A percentile compares a stretch with the other conserved stretches of the same genome.
Evolutionary conservation across 495 filamentous ascomycete species (phyloP).

Genomic region (Aspergillus hancockii): DNA sequence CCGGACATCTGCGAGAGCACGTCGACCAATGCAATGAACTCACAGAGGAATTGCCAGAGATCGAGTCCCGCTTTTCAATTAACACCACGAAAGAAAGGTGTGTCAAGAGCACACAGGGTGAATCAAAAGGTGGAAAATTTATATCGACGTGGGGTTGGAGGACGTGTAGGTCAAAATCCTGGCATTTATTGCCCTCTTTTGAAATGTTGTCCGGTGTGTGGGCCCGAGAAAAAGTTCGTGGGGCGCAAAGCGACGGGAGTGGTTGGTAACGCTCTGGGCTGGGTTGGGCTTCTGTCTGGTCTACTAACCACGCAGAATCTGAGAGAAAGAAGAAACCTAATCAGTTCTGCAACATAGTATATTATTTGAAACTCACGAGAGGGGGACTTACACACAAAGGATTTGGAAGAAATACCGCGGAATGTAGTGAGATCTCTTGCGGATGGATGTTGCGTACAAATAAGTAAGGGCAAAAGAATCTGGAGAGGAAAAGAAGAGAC

Average conservation of each 20-base stretch:
- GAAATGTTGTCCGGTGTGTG: constrained; percentile 16
- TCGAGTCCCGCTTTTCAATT: not conserved
- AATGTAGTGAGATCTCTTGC: not conserved
- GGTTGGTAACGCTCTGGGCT: too few species aligned
- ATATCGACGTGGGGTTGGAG: constrained; percentile 12
- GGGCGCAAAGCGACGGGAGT: constrained; percentile 10
- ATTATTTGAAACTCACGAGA: too few species aligned
- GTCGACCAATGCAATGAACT: not conserved
- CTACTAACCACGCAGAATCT: not conserved
- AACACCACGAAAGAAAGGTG: not conserved
- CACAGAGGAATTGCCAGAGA: constrained; percentile 12
- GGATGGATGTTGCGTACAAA: not conserved
- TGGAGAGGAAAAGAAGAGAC: not conserved
- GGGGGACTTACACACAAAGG: too few species aligned
- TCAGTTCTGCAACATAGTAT: too few species aligned
- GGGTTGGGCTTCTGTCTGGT: not conserved
- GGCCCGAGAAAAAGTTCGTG: constrained; percentile 21
- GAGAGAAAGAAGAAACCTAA: not conserved
- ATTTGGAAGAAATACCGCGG: not conserved
- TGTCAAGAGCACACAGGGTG: not conserved
- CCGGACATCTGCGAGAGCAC: constrained; percentile 38
- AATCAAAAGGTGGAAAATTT: not conserved
- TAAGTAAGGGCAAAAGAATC: not conserved
- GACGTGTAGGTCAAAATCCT: not conserved
- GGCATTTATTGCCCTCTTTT: constrained; percentile 9